Evolutionary conservation across 2,329 filamentous ascomycete species (phyloP).

Genomic region (Pestalotiopsis sp.): DNA sequence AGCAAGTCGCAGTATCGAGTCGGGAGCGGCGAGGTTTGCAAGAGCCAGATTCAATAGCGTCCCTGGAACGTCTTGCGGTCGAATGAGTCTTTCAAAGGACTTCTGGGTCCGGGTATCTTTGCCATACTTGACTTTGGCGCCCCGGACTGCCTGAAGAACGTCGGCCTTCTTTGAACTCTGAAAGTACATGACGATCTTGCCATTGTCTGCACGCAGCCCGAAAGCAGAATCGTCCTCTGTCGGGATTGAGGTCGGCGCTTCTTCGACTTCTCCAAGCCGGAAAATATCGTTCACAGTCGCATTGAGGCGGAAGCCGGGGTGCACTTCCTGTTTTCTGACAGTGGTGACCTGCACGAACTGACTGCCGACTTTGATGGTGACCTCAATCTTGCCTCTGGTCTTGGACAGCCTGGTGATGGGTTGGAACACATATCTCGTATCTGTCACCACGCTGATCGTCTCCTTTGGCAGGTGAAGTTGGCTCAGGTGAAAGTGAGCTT

Average conservation of each 20-base stretch:
- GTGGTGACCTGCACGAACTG: slow-evolving; percentile 73
- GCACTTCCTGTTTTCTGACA: slow-evolving; percentile 68
- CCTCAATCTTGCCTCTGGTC: slow-evolving; percentile 71
- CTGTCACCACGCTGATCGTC: slow-evolving; percentile 69
- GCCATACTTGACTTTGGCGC: slow-evolving; percentile 64
- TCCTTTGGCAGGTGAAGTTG: slow-evolving; percentile 70
- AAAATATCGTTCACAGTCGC: slow-evolving; percentile 73
- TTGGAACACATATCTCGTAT: slow-evolving; percentile 67
- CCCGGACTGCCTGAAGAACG: slow-evolving; percentile 64
- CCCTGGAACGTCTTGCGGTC: slow-evolving; percentile 71
- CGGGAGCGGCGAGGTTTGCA: slow-evolving; percentile 66
- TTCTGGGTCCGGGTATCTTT: slow-evolving; percentile 65
- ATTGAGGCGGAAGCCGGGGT: slow-evolving; percentile 62
- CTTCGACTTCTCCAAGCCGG: slow-evolving; percentile 67
- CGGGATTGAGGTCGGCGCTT: slow-evolving; percentile 65
- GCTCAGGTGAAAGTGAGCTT: slow-evolving; percentile 67
- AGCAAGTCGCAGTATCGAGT: slow-evolving; percentile 61
- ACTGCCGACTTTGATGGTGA: slow-evolving; percentile 68
- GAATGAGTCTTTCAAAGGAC: slow-evolving; percentile 65
- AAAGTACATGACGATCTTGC: slow-evolving; percentile 74
- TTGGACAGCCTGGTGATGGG: slow-evolving; percentile 68
- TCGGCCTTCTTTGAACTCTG: slow-evolving; percentile 67
- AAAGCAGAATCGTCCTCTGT: slow-evolving; percentile 70
- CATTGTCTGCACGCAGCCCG: slow-evolving; percentile 68
- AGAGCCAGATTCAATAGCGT: slow-evolving; percentile 69